Evolutionary conservation across 1,139 yeast genomes (phyloP).

Genomic region (Suhomyces maxii): DNA sequence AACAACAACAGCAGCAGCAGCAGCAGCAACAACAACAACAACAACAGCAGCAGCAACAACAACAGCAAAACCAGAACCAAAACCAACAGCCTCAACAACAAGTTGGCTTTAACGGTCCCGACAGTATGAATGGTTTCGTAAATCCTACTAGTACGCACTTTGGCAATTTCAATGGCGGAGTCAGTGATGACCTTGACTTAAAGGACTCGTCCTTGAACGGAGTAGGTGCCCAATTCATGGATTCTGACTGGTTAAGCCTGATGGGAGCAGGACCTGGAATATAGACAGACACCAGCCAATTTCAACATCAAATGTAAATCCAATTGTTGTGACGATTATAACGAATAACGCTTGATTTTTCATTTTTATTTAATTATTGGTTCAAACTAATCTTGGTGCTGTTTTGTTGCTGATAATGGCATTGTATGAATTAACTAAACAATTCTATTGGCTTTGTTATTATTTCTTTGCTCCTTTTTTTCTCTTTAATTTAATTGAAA

Average conservation of each 20-base stretch:
- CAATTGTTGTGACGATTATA: too few relatives aligned
- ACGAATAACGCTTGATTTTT: too few relatives aligned
- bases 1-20: conserved; percentile 14
- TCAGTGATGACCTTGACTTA: conserved; percentile 4
- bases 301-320: background rate
- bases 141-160: background rate
- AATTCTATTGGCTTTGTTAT: too few relatives aligned
- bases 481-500: too few relatives aligned
- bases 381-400: too few relatives aligned
- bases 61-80: conserved; percentile 1
- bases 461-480: too few relatives aligned
- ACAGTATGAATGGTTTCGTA: background rate
- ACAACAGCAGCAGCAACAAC: background rate
- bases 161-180: background rate
- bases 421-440: too few relatives aligned
- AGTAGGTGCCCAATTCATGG: conserved; percentile 13
- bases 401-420: too few relatives aligned
- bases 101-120: background rate
- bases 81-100: background rate
- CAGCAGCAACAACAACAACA: conserved; percentile 1
- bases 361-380: too few relatives aligned
- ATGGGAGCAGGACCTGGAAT: conserved; percentile 36
- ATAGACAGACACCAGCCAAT: conserved; percentile 16
- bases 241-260: conserved; percentile 36
- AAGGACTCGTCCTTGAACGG: conserved; percentile 6